A percentile compares a stretch with the other conserved stretches of the same genome.
phyloP scores from a whole-genome alignment of 192 early-diverging fungal genomes.

The Thamnidium elegans region DNA sequence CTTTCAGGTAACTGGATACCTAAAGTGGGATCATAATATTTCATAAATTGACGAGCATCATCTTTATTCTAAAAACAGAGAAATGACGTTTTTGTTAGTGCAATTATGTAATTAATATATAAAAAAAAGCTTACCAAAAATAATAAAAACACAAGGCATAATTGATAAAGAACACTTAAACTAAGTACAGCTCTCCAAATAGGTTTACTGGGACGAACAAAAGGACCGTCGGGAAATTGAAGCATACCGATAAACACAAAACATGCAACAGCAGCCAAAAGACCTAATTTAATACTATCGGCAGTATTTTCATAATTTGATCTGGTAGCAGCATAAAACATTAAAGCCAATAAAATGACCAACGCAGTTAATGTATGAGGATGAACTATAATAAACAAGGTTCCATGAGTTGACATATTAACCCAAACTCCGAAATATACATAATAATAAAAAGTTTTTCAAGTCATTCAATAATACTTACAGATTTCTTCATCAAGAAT shows the following conservation, averaged over 20 bases:
- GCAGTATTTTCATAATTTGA: slow-evolving; percentile 50
- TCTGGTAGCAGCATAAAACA: slow-evolving; percentile 55
- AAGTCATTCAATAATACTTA: no score
- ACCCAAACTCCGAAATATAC: neutral
- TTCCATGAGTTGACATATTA: neutral
- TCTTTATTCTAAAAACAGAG: slow-evolving; percentile 68
- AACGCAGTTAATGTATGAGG: slow-evolving; percentile 57
- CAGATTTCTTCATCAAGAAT: no score
- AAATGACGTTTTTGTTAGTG: no score
- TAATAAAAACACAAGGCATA: slow-evolving; percentile 84
- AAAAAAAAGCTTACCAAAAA: slow-evolving; percentile 68
- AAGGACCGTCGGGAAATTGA: slow-evolving; percentile 91
- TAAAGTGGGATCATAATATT: slow-evolving; percentile 74
- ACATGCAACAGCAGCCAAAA: slow-evolving; percentile 42
- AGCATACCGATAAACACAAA: slow-evolving; percentile 86
- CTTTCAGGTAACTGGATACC: slow-evolving; percentile 86
- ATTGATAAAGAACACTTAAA: slow-evolving; percentile 82
- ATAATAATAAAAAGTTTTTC: neutral
- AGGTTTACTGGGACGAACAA: slow-evolving; percentile 89
- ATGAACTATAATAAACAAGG: slow-evolving; percentile 36
- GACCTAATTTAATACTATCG: slow-evolving; percentile 54
- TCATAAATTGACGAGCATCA: slow-evolving; percentile 77
- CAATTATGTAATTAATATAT: neutral
- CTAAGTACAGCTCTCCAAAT: slow-evolving; percentile 90
- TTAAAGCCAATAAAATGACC: slow-evolving; percentile 39